These are phyloP conservation scores for Aspergillus pseudonomiae DNA, from an alignment of 2,329 filamentous ascomycete species.

Conservation along the genomic window DNA sequence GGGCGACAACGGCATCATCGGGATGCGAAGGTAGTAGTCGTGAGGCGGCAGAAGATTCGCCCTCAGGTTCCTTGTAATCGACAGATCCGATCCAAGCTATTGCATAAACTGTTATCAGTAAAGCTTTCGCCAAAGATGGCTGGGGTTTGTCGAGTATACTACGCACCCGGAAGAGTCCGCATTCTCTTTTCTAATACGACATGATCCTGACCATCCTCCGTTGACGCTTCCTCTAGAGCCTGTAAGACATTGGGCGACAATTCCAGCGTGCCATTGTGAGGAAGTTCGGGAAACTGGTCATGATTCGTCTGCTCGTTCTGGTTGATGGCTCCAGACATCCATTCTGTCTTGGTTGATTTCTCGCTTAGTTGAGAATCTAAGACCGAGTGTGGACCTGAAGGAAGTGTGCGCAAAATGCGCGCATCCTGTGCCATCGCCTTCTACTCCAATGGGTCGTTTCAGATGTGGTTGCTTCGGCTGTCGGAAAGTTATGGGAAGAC, in stretches of 20 bases:
- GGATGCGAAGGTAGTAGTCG: constrained; percentile 41
- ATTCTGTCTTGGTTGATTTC: constrained; percentile 22
- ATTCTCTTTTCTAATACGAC: constrained; percentile 20
- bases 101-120: constrained; percentile 11
- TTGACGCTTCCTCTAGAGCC: constrained; percentile 19
- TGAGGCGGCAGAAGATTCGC: constrained; percentile 37
- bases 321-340: constrained; percentile 15
- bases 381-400: constrained; percentile 21
- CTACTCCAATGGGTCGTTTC: constrained; percentile 22
- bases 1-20: constrained; percentile 46
- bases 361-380: constrained; percentile 27
- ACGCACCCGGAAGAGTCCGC: constrained; percentile 43
- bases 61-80: constrained; percentile 40
- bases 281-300: constrained; percentile 19
- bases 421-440: constrained; percentile 38
- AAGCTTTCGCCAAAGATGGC: neutral
- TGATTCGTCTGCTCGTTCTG: constrained; percentile 23
- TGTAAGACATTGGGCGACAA: constrained; percentile 24
- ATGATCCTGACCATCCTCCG: constrained; percentile 17
- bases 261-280: constrained; percentile 25
- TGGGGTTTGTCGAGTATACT: neutral
- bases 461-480: constrained; percentile 24
- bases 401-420: constrained; percentile 26
- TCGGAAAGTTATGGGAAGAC: constrained; percentile 25
- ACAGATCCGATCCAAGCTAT: constrained; percentile 50